phyloP scores from a whole-genome alignment of 2,329 filamentous ascomycete species.

The Ophiostoma australiae region DNA sequence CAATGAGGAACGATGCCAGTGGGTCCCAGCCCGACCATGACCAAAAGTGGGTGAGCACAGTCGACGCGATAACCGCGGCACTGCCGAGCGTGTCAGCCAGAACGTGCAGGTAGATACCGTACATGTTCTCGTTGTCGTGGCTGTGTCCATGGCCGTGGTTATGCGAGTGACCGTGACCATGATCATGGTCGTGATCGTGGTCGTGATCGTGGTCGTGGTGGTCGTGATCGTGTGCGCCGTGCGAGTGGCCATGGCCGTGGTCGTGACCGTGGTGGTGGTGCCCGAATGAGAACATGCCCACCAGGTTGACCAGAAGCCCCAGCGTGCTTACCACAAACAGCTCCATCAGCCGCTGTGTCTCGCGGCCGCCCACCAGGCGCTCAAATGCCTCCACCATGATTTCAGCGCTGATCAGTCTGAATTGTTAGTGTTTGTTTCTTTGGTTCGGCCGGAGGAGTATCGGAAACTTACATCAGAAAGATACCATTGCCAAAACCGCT shows the following conservation, averaged over 20 bases:
- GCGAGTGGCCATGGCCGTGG: constrained; percentile 38
- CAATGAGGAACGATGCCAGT: constrained; percentile 87
- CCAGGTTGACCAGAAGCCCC: constrained; percentile 82
- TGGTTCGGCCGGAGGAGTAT: no score
- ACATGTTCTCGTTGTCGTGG: constrained; percentile 96
- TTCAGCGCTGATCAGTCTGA: constrained; percentile 83
- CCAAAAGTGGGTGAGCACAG: constrained; percentile 76
- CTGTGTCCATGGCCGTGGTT: constrained; percentile 41
- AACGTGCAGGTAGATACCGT: constrained; percentile 93
- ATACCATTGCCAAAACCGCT: constrained; percentile 96
- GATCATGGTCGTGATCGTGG: constrained; percentile 32
- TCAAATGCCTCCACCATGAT: constrained; percentile 95
- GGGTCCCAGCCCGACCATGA: constrained; percentile 95
- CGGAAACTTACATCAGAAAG: constrained; percentile 68
- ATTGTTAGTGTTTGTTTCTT: neutral
- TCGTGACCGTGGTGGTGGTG: constrained; percentile 57
- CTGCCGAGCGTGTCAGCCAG: constrained; percentile 92
- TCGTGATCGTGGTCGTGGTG: constrained; percentile 37
- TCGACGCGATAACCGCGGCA: constrained; percentile 89
- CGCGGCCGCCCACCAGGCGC: constrained; percentile 73
- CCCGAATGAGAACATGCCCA: constrained; percentile 83
- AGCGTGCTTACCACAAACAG: constrained; percentile 82
- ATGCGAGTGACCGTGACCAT: constrained; percentile 35
- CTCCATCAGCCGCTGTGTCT: constrained; percentile 80
- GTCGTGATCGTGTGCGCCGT: constrained; percentile 33